These are phyloP conservation scores for Torulaspora globosa DNA, from an alignment of 1,139 yeast species.

Conservation along the genomic window DNA sequence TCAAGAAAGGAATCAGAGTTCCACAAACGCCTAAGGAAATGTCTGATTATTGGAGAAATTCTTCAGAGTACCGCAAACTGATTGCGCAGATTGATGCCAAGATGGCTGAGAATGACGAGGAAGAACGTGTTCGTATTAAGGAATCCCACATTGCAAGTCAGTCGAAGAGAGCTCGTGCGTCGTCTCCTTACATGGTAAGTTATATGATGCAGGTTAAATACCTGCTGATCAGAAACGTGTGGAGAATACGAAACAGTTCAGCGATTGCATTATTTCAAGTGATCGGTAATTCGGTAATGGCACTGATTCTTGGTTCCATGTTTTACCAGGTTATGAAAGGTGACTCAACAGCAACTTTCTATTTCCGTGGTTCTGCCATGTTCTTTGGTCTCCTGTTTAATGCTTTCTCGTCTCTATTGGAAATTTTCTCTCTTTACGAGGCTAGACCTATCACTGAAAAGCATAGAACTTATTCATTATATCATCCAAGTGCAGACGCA, in stretches of 20 bases:
- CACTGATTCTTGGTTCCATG: constrained; percentile 67
- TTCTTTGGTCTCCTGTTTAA: constrained; percentile 76
- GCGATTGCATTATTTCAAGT: constrained; percentile 58
- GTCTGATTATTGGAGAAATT: constrained; percentile 62
- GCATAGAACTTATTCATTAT: constrained; percentile 69
- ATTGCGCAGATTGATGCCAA: constrained; percentile 43
- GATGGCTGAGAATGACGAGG: constrained; percentile 18
- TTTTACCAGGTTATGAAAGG: constrained; percentile 54
- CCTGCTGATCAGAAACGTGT: constrained; percentile 56
- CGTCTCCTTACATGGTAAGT: constrained; percentile 64
- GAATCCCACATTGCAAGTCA: constrained; percentile 57
- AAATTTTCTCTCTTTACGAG: constrained; percentile 63
- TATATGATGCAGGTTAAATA: constrained; percentile 61
- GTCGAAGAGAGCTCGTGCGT: constrained; percentile 49
- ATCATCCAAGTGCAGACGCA: constrained; percentile 77
- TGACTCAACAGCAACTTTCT: constrained; percentile 51
- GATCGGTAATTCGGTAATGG: constrained; percentile 66
- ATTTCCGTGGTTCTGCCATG: constrained; percentile 64
- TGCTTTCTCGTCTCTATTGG: constrained; percentile 70
- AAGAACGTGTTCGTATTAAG: constrained; percentile 29
- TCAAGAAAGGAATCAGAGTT: constrained; percentile 50
- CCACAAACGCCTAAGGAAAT: constrained; percentile 73
- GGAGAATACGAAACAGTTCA: constrained; percentile 63
- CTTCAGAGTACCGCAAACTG: constrained; percentile 49
- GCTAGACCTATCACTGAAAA: constrained; percentile 79